These are phyloP conservation scores for Pythium aphanidermatum DNA, from an alignment of 352 stramenopile genomes.

Conservation along the genomic window DNA sequence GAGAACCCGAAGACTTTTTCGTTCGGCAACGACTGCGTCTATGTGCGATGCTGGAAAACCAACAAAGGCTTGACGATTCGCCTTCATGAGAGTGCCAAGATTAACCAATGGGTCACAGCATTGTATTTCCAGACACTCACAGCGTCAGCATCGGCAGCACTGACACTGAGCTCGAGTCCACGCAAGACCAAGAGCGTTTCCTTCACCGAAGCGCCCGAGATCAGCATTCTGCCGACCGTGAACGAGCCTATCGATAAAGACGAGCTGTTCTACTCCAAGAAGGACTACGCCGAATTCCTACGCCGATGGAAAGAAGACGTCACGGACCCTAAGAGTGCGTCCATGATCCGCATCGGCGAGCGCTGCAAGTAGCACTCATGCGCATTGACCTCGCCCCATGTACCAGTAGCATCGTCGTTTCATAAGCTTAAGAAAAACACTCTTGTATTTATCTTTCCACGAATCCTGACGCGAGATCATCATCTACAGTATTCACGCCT, in stretches of 20 bases:
- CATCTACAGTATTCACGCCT: too few relatives aligned
- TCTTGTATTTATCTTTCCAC: too few relatives aligned
- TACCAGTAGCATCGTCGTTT: too few relatives aligned
- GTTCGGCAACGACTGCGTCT: constrained; percentile 25
- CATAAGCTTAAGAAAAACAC: too few relatives aligned
- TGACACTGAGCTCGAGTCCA: constrained; percentile 2
- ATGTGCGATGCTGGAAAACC: constrained; percentile 15
- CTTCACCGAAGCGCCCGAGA: constrained; percentile 18
- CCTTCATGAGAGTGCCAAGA: constrained; percentile 21
- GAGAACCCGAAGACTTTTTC: constrained; percentile 19
- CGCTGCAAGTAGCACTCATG: constrained; percentile 16
- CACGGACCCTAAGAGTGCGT: constrained; percentile 11
- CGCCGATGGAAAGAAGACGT: constrained; percentile 23
- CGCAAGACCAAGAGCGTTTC: constrained; percentile 22
- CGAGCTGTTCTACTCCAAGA: constrained; percentile 26
- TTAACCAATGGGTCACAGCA: constrained; percentile 26
- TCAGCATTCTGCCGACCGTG: constrained; percentile 19
- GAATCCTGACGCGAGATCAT: too few relatives aligned
- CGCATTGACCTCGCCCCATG: too few relatives aligned
- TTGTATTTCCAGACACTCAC: constrained; percentile 22
- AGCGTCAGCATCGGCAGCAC: background rate
- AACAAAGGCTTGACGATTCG: constrained; percentile 17
- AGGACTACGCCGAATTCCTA: constrained; percentile 25
- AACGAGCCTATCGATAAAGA: constrained; percentile 18
- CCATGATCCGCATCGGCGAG: constrained; percentile 18